Base-by-base conservation (phyloP, 2,329 filamentous ascomycete genomes). In the Ceratocystis cacaofunesta region DNA sequence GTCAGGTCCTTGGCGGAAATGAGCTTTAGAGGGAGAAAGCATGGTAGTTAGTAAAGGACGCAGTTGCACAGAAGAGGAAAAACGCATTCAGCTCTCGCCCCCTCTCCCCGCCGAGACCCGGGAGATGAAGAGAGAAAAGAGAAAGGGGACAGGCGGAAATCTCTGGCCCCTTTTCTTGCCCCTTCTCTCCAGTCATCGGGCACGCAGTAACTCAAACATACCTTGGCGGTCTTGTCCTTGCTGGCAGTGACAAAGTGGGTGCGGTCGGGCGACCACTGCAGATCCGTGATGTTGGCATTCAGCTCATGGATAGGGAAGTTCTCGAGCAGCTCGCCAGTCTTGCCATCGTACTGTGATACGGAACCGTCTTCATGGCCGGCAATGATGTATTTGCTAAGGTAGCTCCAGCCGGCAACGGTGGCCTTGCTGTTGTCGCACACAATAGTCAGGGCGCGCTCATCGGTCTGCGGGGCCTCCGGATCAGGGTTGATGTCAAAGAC, bases 171-270 rank as follows among this genome's bases (percentile, higher is more conserved):
- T 15, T 15, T 41, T 41, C 36, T 41, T 41, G 36, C 10, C 12
- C 10, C 36, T 41, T 4, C 36, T 41, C 10, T 12, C 3, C 10
- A 41, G 36, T 41, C 43, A 64, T 17, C 19, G 15, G n/a, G n/a
- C 17, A 28, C 25, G 32, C 25, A 25, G 7, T n/a, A n/a, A 19
- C 48, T 52, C 17, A 12, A 12, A 46, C 55, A 43, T 79, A 89
- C 87, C 83, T 95, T 96, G 70, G 94, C 88, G 60, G 89, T 88
- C 84, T 99, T 99, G 82, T 99, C 94, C 81, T 96, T 97, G 74
- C 88, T 94, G 67, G 94, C 88, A 67, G 94, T 99, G 80, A 99
- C 94, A 80, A 97, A 97, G 80, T 96, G 96, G 72, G 92, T 95
- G 72, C 92, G 85, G 80, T 99, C 94, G 64, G 85, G 77, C 65